A percentile compares a stretch with the other conserved stretches of the same genome.
phyloP scores from a whole-genome alignment of 2,329 filamentous ascomycete species.

The Ophiocordyceps unilateralis region DNA sequence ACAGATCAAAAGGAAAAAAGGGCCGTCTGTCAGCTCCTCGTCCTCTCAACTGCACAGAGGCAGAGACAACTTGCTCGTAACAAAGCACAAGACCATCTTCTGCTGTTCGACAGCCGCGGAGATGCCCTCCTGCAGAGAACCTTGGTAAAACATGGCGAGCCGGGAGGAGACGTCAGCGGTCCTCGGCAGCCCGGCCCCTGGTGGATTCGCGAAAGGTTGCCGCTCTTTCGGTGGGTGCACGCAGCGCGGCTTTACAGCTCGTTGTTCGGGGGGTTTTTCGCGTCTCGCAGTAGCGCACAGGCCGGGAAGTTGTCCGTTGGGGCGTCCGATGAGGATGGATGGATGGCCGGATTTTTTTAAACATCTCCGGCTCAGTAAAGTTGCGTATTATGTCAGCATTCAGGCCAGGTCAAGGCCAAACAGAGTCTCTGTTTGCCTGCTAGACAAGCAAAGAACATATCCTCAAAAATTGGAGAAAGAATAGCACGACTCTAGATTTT shows the following conservation, averaged over 20 bases:
- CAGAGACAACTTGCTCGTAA: slow-evolving; percentile 41
- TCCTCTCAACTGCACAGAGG: background rate
- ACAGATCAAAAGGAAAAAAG: background rate
- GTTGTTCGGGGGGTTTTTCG: background rate
- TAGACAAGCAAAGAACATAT: too few species aligned
- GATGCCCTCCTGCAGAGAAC: slow-evolving; percentile 68
- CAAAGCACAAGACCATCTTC: slow-evolving; percentile 73
- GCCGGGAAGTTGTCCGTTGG: too few species aligned
- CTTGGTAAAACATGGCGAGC: slow-evolving; percentile 60
- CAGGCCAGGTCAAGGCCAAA: background rate
- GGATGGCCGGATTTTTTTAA: too few species aligned
- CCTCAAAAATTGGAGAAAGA: too few species aligned
- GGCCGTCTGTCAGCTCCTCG: background rate
- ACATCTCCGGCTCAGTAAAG: too few species aligned
- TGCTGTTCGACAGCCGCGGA: slow-evolving; percentile 53
- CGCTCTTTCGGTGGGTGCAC: background rate
- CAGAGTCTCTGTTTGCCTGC: too few species aligned
- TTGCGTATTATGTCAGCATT: background rate
- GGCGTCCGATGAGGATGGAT: too few species aligned
- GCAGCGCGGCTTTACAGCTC: background rate
- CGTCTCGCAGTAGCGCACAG: too few species aligned
- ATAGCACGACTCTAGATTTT: too few species aligned
- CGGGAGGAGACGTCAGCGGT: background rate
- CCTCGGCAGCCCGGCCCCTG: background rate
- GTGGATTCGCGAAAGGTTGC: too few species aligned